A percentile compares a stretch with the other conserved stretches of the same genome.
These are phyloP conservation scores for Exsudoporus frostii DNA, from an alignment of 768 basidiomycete genomes.

Conservation along the genomic window DNA sequence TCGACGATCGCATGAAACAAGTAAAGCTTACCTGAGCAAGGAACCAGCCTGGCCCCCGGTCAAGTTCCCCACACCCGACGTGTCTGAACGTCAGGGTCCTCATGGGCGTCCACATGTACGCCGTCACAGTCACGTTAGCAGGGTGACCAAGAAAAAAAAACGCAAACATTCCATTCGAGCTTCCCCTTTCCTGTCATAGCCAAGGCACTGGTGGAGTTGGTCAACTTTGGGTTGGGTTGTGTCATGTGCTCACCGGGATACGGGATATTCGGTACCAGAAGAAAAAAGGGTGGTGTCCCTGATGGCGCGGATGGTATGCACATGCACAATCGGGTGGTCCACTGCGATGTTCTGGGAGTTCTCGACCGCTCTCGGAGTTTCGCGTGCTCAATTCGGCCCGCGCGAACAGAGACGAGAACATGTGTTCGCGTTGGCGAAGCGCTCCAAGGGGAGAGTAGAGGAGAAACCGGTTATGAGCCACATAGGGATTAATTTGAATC, in stretches of 20 bases:
- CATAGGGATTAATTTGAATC: constrained; percentile 3
- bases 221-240: neutral
- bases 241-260: neutral
- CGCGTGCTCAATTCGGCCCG: neutral
- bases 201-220: neutral
- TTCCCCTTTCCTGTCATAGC: neutral
- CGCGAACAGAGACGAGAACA: neutral
- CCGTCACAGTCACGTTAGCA: constrained; percentile 19
- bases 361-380: neutral
- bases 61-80: neutral
- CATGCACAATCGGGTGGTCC: neutral
- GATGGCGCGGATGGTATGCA: neutral
- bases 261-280: neutral
- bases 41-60: neutral
- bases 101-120: neutral
- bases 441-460: constrained; percentile 1
- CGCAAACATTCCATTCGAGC: neutral
- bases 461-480: neutral
- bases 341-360: neutral
- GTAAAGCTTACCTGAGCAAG: neutral
- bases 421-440: neutral
- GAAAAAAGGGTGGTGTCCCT: neutral
- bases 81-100: neutral
- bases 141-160: neutral
- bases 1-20: neutral